phyloP scores from a whole-genome alignment of 2,329 filamentous ascomycete genomes.

The Chaetoscypha palmicola region DNA sequence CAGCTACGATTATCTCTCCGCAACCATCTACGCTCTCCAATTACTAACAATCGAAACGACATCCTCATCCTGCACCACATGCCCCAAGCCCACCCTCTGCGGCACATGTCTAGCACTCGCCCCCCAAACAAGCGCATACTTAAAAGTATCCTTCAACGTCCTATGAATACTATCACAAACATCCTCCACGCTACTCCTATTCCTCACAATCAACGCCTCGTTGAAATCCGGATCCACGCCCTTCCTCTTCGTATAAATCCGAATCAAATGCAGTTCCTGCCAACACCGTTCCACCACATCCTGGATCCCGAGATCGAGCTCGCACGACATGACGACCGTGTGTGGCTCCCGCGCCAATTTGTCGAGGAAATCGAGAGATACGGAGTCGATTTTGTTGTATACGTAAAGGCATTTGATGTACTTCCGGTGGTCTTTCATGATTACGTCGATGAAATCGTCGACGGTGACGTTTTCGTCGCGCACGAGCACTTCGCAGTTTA shows the following conservation, averaged over 20 bases:
- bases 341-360: slow-evolving; percentile 85
- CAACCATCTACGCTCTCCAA: slow-evolving; percentile 46
- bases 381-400: slow-evolving; percentile 98
- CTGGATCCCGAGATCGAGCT: slow-evolving; percentile 84
- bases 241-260: slow-evolving; percentile 96
- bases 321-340: slow-evolving; percentile 96
- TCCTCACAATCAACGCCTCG: slow-evolving; percentile 88
- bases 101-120: slow-evolving; percentile 92
- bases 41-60: slow-evolving; percentile 61
- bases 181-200: slow-evolving; percentile 85
- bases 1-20: not conserved
- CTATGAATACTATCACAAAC: slow-evolving; percentile 95
- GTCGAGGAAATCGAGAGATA: slow-evolving; percentile 89
- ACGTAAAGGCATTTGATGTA: slow-evolving; percentile 94
- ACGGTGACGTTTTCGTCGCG: slow-evolving; percentile 93
- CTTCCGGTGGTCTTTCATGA: slow-evolving; percentile 98
- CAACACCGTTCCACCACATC: slow-evolving; percentile 94
- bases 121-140: slow-evolving; percentile 97
- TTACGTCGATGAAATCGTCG: slow-evolving; percentile 97
- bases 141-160: slow-evolving; percentile 95
- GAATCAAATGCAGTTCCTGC: slow-evolving; percentile 83
- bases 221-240: slow-evolving; percentile 80
- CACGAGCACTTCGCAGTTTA: slow-evolving; percentile 94
- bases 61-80: slow-evolving; percentile 67
- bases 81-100: slow-evolving; percentile 80